Percentiles rank a stretch among this genome's conserved stretches.
These are phyloP conservation scores for Alternaria tenuissima DNA, from an alignment of 2,329 filamentous ascomycete genomes.

Conservation along the genomic window DNA sequence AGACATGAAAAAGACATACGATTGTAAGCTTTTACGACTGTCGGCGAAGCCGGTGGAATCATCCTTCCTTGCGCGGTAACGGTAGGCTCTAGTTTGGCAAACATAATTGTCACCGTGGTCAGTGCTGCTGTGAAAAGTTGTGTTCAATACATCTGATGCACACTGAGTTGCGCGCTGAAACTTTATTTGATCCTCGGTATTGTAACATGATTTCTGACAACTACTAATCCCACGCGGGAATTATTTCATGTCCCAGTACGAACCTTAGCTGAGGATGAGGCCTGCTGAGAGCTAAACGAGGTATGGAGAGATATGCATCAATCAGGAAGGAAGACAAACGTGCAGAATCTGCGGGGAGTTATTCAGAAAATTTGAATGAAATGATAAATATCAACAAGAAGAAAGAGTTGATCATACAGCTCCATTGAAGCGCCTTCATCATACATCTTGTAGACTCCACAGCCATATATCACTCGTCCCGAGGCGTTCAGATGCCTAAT, in stretches of 20 bases:
- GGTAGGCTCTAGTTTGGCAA: not conserved
- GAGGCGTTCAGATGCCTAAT: conserved; percentile 11
- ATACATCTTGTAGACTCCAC: not conserved
- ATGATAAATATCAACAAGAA: not conserved
- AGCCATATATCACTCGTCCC: not conserved
- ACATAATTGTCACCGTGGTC: not conserved
- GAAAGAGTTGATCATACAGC: not conserved
- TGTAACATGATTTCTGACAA: not conserved
- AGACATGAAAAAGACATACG: conserved; percentile 2
- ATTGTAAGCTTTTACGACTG: not conserved
- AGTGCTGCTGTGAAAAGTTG: not conserved
- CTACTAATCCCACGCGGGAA: not conserved
- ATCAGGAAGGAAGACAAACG: not conserved
- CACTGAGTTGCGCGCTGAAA: not conserved
- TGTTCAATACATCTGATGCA: not conserved
- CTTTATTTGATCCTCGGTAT: not conserved
- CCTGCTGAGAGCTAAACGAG: not conserved
- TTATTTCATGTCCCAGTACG: not conserved
- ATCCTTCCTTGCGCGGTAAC: not conserved
- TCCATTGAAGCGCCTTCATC: not conserved
- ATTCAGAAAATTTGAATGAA: not conserved
- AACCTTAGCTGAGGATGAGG: not conserved
- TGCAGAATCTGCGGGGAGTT: not conserved
- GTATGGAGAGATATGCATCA: not conserved
- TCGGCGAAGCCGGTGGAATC: not conserved